A percentile compares a stretch with the other conserved stretches of the same genome.
Evolutionary conservation across 805 yeast species (phyloP).

Genomic region (Candida hungchunana): DNA sequence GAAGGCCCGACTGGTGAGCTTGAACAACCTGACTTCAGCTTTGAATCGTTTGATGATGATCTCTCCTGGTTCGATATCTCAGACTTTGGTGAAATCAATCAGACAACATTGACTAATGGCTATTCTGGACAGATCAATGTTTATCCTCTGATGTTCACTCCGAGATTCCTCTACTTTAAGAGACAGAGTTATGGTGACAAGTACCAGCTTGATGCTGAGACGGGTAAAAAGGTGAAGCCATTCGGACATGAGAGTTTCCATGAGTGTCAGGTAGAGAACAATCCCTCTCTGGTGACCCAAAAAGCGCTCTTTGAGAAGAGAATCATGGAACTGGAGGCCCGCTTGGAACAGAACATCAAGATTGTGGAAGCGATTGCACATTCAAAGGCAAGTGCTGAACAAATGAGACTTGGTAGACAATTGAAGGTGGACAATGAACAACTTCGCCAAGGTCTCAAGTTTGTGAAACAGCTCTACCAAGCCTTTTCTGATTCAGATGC

Average conservation of each 20-base stretch:
- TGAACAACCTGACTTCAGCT: constrained; percentile 18
- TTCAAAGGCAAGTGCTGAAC: constrained; percentile 23
- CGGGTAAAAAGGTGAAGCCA: constrained; percentile 34
- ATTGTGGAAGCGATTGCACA: constrained; percentile 24
- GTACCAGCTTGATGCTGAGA: constrained; percentile 35
- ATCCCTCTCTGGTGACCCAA: constrained; percentile 44
- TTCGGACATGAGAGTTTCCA: constrained; percentile 58
- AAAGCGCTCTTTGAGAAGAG: constrained; percentile 30
- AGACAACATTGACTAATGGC: constrained; percentile 32
- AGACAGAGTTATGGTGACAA: constrained; percentile 49
- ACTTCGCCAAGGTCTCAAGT: constrained; percentile 18
- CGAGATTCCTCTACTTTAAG: constrained; percentile 64
- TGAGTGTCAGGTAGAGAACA: constrained; percentile 40
- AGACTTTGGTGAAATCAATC: constrained; percentile 58
- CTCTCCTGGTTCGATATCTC: constrained; percentile 55
- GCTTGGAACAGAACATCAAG: constrained; percentile 31
- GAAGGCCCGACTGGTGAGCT: too few relatives aligned
- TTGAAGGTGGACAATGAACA: constrained; percentile 24
- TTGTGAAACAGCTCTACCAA: constrained; percentile 14
- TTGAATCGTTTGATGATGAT: constrained; percentile 49
- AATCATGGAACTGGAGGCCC: constrained; percentile 16
- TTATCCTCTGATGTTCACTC: constrained; percentile 61
- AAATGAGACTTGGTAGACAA: constrained; percentile 10
- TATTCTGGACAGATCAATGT: constrained; percentile 42
- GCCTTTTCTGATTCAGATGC: constrained; percentile 10